Base-by-base conservation (phyloP, 2,329 filamentous ascomycete genomes). In the Calonectria hawksworthii region DNA sequence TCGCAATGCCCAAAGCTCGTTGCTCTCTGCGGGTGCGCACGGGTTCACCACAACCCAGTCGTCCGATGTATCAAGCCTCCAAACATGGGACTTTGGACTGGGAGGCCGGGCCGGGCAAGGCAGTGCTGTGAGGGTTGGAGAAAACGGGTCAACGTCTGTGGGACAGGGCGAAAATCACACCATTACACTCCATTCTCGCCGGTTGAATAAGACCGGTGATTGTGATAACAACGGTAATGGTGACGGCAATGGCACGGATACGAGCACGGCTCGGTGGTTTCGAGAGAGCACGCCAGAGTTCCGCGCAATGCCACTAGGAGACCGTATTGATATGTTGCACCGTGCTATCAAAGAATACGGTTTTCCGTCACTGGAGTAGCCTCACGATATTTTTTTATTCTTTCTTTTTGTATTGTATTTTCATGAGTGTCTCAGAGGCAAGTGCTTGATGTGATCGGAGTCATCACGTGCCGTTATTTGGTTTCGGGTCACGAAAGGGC, bases 231-330 rank as follows among this genome's bases (percentile, higher is more conserved):
- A n/a, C n/a, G 44, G 44, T n/a, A 47, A 47, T n/a, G 44, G 44
- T 23, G 3, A 23, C 13, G n/a, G n/a, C 44, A 23, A 4, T 23
- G 21, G 21, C 21, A 23, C 9, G 10, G 44, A 47, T 23, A 18
- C 44, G 21, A 47, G 11, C 44, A 34, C 34, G 3, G 52, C 61
- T 0, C 36, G 52, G 4, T 26, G 71, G 1, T 72, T 76, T 28
- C 72, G 78, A 0, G 77, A 80, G 16, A 47, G 23, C 0, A 78
- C 77, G 0, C 67, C 30, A 0, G 77, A 76, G 5, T 80, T 80
- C 1, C n/a, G 65, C 0, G 32, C 30, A 0, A 70, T 78, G 76
- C 28, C 74, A 0, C 74, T 64, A 0, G 26, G 9, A 2, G 66
- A 1, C 7, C 52, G 41, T 10, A 32, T 52, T 10, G 56, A 32